These are phyloP conservation scores for Plasmodium knowlesi DNA, from an alignment of 169 alveolate species.

Conservation along the genomic window DNA sequence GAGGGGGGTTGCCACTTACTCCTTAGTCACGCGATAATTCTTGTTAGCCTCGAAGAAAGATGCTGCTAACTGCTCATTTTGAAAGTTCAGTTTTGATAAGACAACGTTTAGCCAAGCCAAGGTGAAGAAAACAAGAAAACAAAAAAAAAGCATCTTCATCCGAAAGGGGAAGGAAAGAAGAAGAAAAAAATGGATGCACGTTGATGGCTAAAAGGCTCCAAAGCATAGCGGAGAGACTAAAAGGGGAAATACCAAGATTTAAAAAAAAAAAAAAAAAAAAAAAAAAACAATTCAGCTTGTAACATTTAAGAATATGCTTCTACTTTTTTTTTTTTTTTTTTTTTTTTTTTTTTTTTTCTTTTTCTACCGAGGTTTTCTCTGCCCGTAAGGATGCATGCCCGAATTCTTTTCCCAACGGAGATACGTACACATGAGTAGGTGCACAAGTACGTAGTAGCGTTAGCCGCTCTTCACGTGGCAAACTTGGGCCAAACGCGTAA, in stretches of 20 bases:
- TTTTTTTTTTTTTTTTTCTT: neutral
- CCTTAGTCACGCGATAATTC: constrained; percentile 39
- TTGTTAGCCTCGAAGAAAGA: constrained; percentile 48
- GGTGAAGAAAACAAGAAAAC: constrained; percentile 28
- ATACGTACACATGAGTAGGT: neutral
- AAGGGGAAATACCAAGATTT: neutral
- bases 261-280: neutral
- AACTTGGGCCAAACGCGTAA: neutral
- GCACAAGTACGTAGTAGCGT: neutral
- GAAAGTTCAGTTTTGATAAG: constrained; percentile 63
- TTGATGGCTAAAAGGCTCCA: constrained; percentile 3
- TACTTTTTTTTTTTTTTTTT: neutral
- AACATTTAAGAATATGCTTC: too few species aligned
- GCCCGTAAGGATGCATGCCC: neutral
- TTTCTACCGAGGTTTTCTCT: neutral
- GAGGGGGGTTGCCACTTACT: neutral
- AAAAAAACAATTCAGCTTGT: neutral
- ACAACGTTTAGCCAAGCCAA: constrained; percentile 40
- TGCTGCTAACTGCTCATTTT: constrained; percentile 53
- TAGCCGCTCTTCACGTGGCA: neutral
- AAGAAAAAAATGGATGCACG: neutral
- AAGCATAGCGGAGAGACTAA: neutral
- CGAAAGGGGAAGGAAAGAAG: constrained; percentile 14
- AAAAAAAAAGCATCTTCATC: constrained; percentile 35
- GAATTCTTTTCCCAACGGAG: neutral